Base-by-base conservation (phyloP, 495 filamentous ascomycete genomes). In the Aspergillus heteromorphus region DNA sequence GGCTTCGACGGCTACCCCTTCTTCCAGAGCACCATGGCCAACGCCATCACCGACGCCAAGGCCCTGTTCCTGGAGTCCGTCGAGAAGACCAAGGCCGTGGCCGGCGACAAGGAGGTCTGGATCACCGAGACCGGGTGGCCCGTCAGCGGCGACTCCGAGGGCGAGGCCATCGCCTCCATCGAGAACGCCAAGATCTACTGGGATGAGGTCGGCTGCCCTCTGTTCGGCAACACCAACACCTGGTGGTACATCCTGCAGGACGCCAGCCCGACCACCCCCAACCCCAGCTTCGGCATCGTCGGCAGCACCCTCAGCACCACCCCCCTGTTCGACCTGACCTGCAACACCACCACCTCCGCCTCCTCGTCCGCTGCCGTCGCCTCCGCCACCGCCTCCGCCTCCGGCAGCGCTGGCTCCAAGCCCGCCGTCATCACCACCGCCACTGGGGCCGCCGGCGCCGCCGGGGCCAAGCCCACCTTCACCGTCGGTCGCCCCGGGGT, bases 101-200 rank as follows among this genome's bases (percentile, higher is more conserved):
- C 79, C 49, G 71, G 73, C 18, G 80, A 77, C 54, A 92, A 91
- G 79, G 74, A 79, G 13, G 82, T 96, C 62, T 92, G 91, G 86
- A 79, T 96, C 57, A 96, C 90, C 19, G 91, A 96, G 79, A 95
- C 90, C 21, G 92, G 91, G 57, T 92, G 86, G 79, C 91, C 91
- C 52, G 83, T 88, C 20, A 82, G 73, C 55, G 91, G 90, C 27
- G 65, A 74, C 31, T 75, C 70, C 14, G 68, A 79, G 55, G 82
- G 80, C 54, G 65, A 81, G 34, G 89, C 86, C 49, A 72, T 86
- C 7, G 79, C 92, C 19, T 82, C 73, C 17, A 47, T 68, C 21
- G 74, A 71, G n/a, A 95, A 93, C 65, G 87, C 90, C 25, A 79
- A 87, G 77, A 78, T 66, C 21, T 96, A 83, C 75, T 96, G 89